Percentiles rank a stretch among this genome's conserved stretches.
Conservation (phyloP, 2,329 filamentous ascomycete species). For the Trichoderma sp. region DNA sequence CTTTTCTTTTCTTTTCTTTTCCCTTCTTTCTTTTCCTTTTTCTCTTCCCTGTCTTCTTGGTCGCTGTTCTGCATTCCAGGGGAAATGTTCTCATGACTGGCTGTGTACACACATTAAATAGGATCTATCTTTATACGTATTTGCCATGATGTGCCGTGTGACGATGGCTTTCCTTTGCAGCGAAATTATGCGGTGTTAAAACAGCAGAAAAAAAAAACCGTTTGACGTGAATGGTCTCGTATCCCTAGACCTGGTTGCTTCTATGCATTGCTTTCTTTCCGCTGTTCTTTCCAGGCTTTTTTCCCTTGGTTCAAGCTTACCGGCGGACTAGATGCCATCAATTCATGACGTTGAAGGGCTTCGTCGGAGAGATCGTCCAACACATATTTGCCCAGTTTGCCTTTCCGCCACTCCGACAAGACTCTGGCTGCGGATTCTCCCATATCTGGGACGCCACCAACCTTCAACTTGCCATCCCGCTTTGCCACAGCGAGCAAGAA, state of each 20-base stretch:
- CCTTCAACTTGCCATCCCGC: slow-evolving; percentile 71
- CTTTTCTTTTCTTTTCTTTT: not conserved
- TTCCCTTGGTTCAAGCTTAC: slow-evolving; percentile 66
- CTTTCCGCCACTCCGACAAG: slow-evolving; percentile 76
- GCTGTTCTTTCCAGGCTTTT: slow-evolving; percentile 61
- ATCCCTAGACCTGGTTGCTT: not conserved
- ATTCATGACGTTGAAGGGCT: slow-evolving; percentile 49
- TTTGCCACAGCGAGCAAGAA: slow-evolving; percentile 69
- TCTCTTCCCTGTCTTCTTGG: not conserved
- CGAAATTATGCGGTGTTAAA: not conserved
- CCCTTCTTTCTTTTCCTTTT: too few species aligned
- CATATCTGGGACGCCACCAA: slow-evolving; percentile 67
- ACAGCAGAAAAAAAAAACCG: not conserved
- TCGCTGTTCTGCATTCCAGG: not conserved
- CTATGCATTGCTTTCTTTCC: slow-evolving; percentile 35
- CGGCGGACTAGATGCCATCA: slow-evolving; percentile 44
- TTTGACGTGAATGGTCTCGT: not conserved
- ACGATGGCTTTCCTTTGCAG: not conserved
- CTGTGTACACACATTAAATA: not conserved
- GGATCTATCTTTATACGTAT: not conserved
- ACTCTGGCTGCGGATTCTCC: slow-evolving; percentile 76
- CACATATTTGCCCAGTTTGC: slow-evolving; percentile 70
- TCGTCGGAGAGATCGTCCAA: slow-evolving; percentile 71
- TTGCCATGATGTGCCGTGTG: not conserved
- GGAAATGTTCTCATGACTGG: not conserved